phyloP scores from a whole-genome alignment of 2,329 filamentous ascomycete species.

The Metarhizium brunneum region DNA sequence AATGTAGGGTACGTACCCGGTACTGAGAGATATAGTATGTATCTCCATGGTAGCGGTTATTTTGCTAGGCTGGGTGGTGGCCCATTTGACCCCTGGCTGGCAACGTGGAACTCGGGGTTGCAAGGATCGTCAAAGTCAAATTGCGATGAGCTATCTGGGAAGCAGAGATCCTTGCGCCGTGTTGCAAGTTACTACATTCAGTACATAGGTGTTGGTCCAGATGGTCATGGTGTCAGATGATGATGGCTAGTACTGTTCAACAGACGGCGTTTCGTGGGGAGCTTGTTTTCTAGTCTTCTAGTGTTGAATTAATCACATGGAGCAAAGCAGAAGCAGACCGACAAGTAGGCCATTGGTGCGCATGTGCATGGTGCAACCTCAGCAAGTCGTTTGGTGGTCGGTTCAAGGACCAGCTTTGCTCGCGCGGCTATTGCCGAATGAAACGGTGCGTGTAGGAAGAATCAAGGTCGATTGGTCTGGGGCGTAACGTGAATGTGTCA shows the following conservation, averaged over 20 bases:
- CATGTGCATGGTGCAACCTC: too few relatives aligned
- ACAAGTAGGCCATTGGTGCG: too few relatives aligned
- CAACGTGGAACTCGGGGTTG: neutral
- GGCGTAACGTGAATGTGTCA: neutral
- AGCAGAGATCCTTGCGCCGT: neutral
- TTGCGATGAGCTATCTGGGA: neutral
- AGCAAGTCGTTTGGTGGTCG: neutral
- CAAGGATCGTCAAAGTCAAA: neutral
- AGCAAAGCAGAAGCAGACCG: neutral
- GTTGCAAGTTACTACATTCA: neutral
- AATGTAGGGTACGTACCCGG: too few relatives aligned
- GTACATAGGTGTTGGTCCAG: too few relatives aligned
- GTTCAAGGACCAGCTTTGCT: too few relatives aligned
- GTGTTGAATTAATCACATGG: neutral
- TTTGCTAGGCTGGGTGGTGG: neutral
- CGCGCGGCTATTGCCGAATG: neutral
- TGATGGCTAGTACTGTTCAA: too few relatives aligned
- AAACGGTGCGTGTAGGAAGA: neutral
- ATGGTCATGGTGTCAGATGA: too few relatives aligned
- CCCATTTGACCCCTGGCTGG: neutral
- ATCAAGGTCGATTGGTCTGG: neutral
- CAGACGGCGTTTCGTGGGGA: too few relatives aligned
- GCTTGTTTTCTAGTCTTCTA: neutral
- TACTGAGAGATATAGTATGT: too few relatives aligned
- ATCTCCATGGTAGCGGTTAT: neutral